phyloP scores from a whole-genome alignment of 768 basidiomycete species.

The Leccinum imitatum region DNA sequence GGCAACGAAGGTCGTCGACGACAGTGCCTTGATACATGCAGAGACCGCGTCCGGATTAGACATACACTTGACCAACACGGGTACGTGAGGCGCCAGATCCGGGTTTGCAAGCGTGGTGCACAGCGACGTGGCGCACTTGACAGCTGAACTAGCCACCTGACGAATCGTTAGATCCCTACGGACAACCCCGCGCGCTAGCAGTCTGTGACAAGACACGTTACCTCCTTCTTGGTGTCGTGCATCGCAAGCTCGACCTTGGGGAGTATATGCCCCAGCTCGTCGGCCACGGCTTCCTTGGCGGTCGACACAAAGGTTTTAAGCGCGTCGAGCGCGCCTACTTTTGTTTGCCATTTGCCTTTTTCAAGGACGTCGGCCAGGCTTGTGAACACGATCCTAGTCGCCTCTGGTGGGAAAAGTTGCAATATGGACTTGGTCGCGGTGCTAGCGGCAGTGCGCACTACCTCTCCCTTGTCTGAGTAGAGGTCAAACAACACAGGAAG shows the following conservation, averaged over 20 bases:
- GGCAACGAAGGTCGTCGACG: constrained; percentile 93
- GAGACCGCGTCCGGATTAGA: constrained; percentile 84
- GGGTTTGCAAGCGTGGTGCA: constrained; percentile 92
- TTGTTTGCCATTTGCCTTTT: constrained; percentile 89
- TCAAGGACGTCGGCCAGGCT: constrained; percentile 73
- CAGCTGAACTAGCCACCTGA: constrained; percentile 82
- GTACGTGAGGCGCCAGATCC: constrained; percentile 87
- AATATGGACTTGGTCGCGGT: constrained; percentile 81
- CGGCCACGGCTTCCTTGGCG: constrained; percentile 76
- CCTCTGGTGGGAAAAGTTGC: constrained; percentile 81
- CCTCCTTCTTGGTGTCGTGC: constrained; percentile 97
- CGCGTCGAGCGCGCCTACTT: constrained; percentile 90
- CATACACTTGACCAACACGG: constrained; percentile 92
- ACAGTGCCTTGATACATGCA: constrained; percentile 91
- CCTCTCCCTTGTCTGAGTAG: constrained; percentile 92
- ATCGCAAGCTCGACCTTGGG: constrained; percentile 87
- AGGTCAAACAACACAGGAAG: constrained; percentile 79
- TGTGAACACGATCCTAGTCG: constrained; percentile 66
- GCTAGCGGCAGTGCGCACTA: constrained; percentile 80
- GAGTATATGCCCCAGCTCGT: constrained; percentile 75
- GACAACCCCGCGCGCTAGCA: not conserved
- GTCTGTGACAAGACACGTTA: constrained; percentile 45
- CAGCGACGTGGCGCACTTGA: constrained; percentile 86
- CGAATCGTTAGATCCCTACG: constrained; percentile 10
- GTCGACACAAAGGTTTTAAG: constrained; percentile 70